Conservation (phyloP, 2,329 filamentous ascomycete genomes). For the Apiospora hydei region DNA sequence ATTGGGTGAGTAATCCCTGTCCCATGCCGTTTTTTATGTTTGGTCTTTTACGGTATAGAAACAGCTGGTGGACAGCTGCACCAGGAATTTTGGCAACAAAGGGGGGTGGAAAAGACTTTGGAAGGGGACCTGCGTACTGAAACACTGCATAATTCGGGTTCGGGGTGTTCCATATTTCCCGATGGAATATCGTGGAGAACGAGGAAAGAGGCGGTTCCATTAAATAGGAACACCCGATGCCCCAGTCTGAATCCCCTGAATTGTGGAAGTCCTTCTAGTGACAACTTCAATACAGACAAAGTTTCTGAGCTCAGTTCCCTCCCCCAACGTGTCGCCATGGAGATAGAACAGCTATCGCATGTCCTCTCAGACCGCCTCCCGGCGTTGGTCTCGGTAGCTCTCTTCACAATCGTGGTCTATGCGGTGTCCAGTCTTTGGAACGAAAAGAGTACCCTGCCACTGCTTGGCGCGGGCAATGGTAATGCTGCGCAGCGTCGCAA, state of each 20-base stretch:
- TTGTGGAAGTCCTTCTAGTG: not conserved
- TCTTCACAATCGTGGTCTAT: not conserved
- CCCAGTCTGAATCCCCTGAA: not conserved
- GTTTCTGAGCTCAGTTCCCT: not conserved
- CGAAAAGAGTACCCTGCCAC: conserved; percentile 24
- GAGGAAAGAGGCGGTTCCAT: not conserved
- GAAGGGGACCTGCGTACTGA: not conserved
- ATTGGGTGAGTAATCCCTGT: too few species aligned
- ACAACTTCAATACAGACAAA: not conserved
- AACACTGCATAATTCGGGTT: not conserved
- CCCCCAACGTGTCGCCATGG: not conserved
- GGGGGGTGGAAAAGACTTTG: too few species aligned
- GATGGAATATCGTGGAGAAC: not conserved
- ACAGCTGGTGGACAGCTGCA: too few species aligned
- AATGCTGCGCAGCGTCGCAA: conserved; percentile 34
- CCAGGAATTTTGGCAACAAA: too few species aligned
- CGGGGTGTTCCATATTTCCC: not conserved
- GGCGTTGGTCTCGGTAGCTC: not conserved
- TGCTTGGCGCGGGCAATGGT: conserved; percentile 34
- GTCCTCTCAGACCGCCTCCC: not conserved
- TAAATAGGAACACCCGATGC: not conserved
- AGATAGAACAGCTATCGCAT: not conserved
- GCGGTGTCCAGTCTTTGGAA: not conserved
- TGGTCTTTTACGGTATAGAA: too few species aligned
- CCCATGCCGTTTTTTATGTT: too few species aligned